Evolutionary conservation across 1,284 basidiomycete species (phyloP).

Genomic region (Heterobasidion annosum): DNA sequence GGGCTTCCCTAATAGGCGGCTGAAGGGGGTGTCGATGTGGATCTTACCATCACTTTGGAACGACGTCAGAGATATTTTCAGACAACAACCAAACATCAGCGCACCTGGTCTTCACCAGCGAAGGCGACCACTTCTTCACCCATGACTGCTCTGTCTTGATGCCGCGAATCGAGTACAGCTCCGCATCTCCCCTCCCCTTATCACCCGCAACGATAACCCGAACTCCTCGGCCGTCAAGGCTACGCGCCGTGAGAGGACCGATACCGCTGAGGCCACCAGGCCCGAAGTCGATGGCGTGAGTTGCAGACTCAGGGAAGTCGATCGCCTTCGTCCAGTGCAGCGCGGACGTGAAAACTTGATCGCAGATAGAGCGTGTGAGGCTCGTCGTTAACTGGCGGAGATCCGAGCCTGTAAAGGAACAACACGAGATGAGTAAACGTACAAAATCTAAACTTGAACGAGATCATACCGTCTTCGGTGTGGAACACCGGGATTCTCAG

Average conservation of each 20-base stretch:
- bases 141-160: slow-evolving; percentile 84
- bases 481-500: slow-evolving; percentile 84
- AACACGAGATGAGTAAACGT: slow-evolving; percentile 4
- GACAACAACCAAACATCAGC: slow-evolving; percentile 10
- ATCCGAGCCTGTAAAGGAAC: slow-evolving; percentile 59
- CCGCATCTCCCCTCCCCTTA: slow-evolving; percentile 77
- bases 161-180: slow-evolving; percentile 66
- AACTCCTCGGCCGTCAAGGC: slow-evolving; percentile 89
- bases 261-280: slow-evolving; percentile 93
- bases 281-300: slow-evolving; percentile 95
- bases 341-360: slow-evolving; percentile 88
- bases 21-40: slow-evolving; percentile 93
- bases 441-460: slow-evolving; percentile 3
- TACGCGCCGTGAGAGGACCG: slow-evolving; percentile 83
- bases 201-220: slow-evolving; percentile 83
- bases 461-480: slow-evolving; percentile 77
- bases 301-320: slow-evolving; percentile 81
- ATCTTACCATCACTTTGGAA: slow-evolving; percentile 72
- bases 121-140: slow-evolving; percentile 82
- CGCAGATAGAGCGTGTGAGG: slow-evolving; percentile 76
- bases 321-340: slow-evolving; percentile 93
- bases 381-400: slow-evolving; percentile 59
- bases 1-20: slow-evolving; percentile 89
- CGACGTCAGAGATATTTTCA: background rate
- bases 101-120: slow-evolving; percentile 84